Conservation (phyloP, 352 stramenopile species). For the Phytophthora pinifolia region DNA sequence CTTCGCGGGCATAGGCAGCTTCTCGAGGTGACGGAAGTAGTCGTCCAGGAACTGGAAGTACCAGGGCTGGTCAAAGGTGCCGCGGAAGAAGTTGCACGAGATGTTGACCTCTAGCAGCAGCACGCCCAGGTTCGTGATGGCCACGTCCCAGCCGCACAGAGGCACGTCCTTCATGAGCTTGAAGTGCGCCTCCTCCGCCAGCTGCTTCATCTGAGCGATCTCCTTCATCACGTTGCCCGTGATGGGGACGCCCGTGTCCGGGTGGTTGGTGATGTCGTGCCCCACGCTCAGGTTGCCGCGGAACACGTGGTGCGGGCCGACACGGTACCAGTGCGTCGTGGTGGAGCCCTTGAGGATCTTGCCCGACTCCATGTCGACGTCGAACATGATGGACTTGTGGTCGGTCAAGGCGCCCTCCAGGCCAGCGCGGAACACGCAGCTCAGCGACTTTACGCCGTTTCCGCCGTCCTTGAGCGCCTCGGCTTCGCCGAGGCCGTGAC, state of each 20-base stretch:
- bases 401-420: slow-evolving; percentile 89
- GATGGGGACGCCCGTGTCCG: slow-evolving; percentile 85
- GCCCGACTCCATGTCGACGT: slow-evolving; percentile 95
- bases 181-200: slow-evolving; percentile 86
- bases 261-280: slow-evolving; percentile 89
- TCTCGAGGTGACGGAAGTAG: slow-evolving; percentile 82
- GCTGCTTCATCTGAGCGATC: slow-evolving; percentile 82
- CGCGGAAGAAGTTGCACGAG: slow-evolving; percentile 95
- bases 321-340: slow-evolving; percentile 96
- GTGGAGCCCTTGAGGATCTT: slow-evolving; percentile 94
- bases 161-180: slow-evolving; percentile 93
- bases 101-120: slow-evolving; percentile 92
- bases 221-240: slow-evolving; percentile 89
- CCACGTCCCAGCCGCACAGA: slow-evolving; percentile 93
- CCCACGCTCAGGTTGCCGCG: slow-evolving; percentile 75
- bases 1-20: slow-evolving; percentile 45
- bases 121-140: slow-evolving; percentile 89
- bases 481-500: slow-evolving; percentile 52
- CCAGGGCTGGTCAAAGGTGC: slow-evolving; percentile 85
- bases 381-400: slow-evolving; percentile 98
- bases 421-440: slow-evolving; percentile 77
- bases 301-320: slow-evolving; percentile 78
- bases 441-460: slow-evolving; percentile 76
- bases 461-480: slow-evolving; percentile 49
- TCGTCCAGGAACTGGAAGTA: slow-evolving; percentile 89